A percentile compares a stretch with the other conserved stretches of the same genome.
Conservation (phyloP, 306 rosid species). For the Vicia villosa region DNA sequence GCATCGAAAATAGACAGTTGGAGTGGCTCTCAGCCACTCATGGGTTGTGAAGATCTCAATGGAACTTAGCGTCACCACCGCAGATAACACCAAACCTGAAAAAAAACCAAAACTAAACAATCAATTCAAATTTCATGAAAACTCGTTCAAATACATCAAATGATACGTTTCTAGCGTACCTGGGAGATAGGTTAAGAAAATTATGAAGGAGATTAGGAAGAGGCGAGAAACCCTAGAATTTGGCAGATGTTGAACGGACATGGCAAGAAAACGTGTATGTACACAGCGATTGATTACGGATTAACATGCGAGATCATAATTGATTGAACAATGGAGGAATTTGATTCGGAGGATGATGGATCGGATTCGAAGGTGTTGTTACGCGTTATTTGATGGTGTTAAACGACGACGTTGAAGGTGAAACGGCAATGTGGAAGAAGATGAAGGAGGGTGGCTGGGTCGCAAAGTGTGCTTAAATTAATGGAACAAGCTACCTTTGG, state of each 20-base stretch:
- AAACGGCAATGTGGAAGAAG: neutral
- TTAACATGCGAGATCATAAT: neutral
- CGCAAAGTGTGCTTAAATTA: neutral
- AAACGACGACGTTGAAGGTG: constrained; percentile 39
- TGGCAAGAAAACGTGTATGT: constrained; percentile 19
- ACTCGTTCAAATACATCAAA: neutral
- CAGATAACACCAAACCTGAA: constrained; percentile 64
- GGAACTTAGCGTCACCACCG: constrained; percentile 68
- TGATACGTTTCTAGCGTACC: neutral
- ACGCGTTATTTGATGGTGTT: neutral
- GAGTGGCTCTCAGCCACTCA: constrained; percentile 59
- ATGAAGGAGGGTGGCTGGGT: neutral
- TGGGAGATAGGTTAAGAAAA: constrained; percentile 46
- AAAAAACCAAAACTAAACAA: neutral
- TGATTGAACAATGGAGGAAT: neutral
- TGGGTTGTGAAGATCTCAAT: constrained; percentile 73
- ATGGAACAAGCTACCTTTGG: neutral
- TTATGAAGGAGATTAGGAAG: constrained; percentile 41
- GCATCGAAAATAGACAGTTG: constrained; percentile 76
- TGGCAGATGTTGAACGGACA: constrained; percentile 46
- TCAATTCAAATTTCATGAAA: neutral
- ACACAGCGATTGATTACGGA: neutral
- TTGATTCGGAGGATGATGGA: neutral
- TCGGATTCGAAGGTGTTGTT: neutral
- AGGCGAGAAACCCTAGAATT: constrained; percentile 39